Evolutionary conservation across 106 monocot genomes (phyloP).

Genomic region (Dendrobium chrysotoxum): DNA sequence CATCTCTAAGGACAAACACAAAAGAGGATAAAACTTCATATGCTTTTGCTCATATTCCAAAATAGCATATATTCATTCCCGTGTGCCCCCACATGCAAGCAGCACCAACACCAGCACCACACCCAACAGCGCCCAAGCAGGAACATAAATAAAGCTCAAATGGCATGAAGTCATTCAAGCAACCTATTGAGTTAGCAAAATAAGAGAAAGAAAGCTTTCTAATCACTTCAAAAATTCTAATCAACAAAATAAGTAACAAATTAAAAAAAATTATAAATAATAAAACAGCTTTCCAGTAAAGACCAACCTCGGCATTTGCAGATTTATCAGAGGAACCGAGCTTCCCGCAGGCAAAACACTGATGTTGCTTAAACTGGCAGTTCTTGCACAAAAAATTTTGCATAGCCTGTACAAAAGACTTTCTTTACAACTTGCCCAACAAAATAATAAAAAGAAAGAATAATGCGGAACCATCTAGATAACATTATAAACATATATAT

Average conservation of each 20-base stretch:
- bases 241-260: not conserved
- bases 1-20: not conserved
- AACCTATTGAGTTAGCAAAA: not conserved
- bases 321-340: slow-evolving; percentile 55
- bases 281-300: not conserved
- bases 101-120: no score
- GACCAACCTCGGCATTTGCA: slow-evolving; percentile 36
- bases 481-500: not conserved
- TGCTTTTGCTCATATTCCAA: not conserved
- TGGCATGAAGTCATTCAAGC: not conserved
- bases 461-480: not conserved
- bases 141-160: no score
- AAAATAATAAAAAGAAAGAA: not conserved
- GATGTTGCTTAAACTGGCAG: slow-evolving; percentile 40
- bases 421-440: not conserved
- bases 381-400: slow-evolving; percentile 49
- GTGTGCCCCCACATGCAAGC: no score
- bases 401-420: slow-evolving; percentile 33
- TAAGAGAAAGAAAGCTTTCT: not conserved
- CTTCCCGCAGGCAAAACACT: slow-evolving; percentile 65
- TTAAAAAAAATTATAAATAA: not conserved
- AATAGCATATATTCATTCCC: not conserved
- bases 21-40: not conserved
- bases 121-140: no score
- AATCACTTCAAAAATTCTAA: not conserved